Evolutionary conservation across 2,329 filamentous ascomycete genomes (phyloP).

Genomic region (Leptoxyphium fumago): DNA sequence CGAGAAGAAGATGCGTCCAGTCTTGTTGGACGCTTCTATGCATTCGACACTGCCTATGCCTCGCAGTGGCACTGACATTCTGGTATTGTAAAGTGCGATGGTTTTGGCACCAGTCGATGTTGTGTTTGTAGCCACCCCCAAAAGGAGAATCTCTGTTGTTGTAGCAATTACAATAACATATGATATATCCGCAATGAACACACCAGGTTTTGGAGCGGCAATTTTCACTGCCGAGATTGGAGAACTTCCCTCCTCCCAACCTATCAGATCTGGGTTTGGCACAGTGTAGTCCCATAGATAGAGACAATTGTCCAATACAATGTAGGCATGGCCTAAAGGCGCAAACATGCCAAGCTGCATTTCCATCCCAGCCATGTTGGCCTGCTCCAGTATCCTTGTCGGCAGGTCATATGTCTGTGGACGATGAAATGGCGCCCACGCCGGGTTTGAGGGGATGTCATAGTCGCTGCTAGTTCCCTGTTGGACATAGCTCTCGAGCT

Average conservation of each 20-base stretch:
- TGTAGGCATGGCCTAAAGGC: constrained; percentile 88
- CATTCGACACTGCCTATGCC: constrained; percentile 56
- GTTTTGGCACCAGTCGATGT: constrained; percentile 52
- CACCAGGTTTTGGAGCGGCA: constrained; percentile 67
- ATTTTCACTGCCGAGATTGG: constrained; percentile 86
- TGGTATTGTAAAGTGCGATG: constrained; percentile 74
- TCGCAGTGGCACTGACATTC: constrained; percentile 64
- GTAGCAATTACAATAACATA: constrained; percentile 85
- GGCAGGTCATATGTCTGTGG: constrained; percentile 79
- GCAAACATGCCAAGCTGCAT: constrained; percentile 95
- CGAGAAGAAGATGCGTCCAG: constrained; percentile 86
- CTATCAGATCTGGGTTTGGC: constrained; percentile 78
- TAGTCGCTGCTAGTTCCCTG: constrained; percentile 84
- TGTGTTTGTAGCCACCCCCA: constrained; percentile 61
- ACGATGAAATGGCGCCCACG: constrained; percentile 84
- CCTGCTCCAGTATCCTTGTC: constrained; percentile 81
- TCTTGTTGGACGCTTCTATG: constrained; percentile 62
- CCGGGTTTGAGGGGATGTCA: constrained; percentile 51
- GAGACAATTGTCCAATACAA: constrained; percentile 85
- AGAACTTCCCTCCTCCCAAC: constrained; percentile 77
- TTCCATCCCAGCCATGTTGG: constrained; percentile 71
- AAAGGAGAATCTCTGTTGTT: constrained; percentile 64
- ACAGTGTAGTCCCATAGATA: constrained; percentile 97
- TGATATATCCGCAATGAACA: constrained; percentile 75
- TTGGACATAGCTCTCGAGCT: constrained; percentile 75